These are phyloP conservation scores for Canavalia gladiata DNA, from an alignment of 306 rosid genomes.

Conservation along the genomic window DNA sequence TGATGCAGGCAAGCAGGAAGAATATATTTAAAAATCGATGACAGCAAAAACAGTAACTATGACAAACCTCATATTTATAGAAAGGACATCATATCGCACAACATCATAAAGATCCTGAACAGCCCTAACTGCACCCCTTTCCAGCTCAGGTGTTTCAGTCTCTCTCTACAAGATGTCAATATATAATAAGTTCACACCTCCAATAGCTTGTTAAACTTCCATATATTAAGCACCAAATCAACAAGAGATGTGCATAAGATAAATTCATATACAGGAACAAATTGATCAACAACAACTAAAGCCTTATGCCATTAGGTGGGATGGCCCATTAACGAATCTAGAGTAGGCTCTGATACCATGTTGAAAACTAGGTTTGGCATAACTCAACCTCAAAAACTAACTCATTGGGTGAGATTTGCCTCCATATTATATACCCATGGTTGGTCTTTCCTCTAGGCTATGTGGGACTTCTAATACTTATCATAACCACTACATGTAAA, in stretches of 20 bases:
- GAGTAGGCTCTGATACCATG: no score
- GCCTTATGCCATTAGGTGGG: not conserved
- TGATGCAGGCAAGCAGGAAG: not conserved
- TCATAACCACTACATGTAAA: no score
- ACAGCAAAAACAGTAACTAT: not conserved
- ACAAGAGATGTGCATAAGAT: not conserved
- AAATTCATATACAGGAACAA: slow-evolving; percentile 14
- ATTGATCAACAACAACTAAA: slow-evolving; percentile 4
- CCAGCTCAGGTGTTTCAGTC: slow-evolving; percentile 64
- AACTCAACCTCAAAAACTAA: no score
- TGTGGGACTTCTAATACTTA: no score
- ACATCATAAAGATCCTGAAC: slow-evolving; percentile 93
- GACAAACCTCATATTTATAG: slow-evolving; percentile 77
- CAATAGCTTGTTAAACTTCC: not conserved
- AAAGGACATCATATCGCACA: slow-evolving; percentile 72
- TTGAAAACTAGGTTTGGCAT: no score
- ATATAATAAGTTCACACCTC: slow-evolving; percentile 18
- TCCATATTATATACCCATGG: no score
- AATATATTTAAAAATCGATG: slow-evolving; percentile 7
- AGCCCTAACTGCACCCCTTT: slow-evolving; percentile 87
- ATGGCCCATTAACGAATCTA: not conserved
- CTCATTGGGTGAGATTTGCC: no score
- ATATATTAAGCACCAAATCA: slow-evolving; percentile 6
- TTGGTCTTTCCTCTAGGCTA: no score
- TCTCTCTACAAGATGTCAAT: slow-evolving; percentile 64